A percentile compares a stretch with the other conserved stretches of the same genome.
phyloP scores from a whole-genome alignment of 2,329 filamentous ascomycete genomes.

The Ceratocystis lukuohia region DNA sequence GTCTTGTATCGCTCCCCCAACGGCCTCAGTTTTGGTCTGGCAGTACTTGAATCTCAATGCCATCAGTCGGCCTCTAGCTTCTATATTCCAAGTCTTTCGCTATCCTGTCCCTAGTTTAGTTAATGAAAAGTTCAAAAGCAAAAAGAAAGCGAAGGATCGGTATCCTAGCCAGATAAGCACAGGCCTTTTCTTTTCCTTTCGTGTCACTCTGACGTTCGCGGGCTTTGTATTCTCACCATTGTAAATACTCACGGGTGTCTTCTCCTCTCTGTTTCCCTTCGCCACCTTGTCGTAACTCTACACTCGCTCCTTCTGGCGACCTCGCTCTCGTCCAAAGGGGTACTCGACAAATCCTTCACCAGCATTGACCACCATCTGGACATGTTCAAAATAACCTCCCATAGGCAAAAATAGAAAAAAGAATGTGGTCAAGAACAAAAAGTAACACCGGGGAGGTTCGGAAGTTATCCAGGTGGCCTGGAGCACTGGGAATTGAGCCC shows the following conservation, averaged over 20 bases:
- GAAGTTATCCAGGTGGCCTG: conserved; percentile 17
- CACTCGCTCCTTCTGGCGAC: background rate
- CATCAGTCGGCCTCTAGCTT: too few species aligned
- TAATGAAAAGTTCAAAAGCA: background rate
- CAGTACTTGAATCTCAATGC: too few species aligned
- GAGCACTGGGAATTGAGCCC: conserved; percentile 22
- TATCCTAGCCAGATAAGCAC: background rate
- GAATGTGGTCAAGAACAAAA: background rate
- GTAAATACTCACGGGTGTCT: background rate
- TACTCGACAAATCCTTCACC: background rate
- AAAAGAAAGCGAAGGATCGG: background rate
- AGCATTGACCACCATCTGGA: background rate
- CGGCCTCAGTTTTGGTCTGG: too few species aligned
- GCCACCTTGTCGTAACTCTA: background rate
- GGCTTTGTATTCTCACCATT: background rate
- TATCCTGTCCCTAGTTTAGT: background rate
- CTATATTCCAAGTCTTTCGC: background rate
- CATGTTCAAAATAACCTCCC: background rate
- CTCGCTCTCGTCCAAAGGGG: background rate
- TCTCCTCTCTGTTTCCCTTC: background rate
- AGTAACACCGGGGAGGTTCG: conserved; percentile 7
- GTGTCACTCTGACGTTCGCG: conserved; percentile 4
- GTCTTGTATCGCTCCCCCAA: too few species aligned
- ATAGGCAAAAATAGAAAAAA: background rate
- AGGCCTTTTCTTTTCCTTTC: background rate